phyloP scores from a whole-genome alignment of 768 basidiomycete species.

The Leucocoprinus sp. region DNA sequence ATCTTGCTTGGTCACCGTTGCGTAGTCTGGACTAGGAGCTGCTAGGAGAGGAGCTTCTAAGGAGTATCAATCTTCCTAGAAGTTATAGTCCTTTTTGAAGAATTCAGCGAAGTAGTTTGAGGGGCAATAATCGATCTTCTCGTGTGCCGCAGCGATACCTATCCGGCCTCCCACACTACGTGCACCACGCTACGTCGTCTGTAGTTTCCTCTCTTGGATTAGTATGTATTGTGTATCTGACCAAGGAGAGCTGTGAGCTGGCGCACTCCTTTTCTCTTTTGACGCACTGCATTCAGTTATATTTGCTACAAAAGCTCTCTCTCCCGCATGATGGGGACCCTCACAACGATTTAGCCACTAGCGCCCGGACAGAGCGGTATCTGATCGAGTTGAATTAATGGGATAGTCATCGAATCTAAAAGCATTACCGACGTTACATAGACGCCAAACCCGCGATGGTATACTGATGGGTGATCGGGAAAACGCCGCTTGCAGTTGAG shows the following conservation, averaged over 20 bases:
- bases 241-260: not conserved
- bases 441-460: slow-evolving; percentile 2
- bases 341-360: not conserved
- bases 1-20: slow-evolving; percentile 6
- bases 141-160: slow-evolving; percentile 1
- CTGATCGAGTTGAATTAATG: slow-evolving; percentile 1
- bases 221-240: not conserved
- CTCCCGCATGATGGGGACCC: not conserved
- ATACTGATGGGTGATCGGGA: not conserved
- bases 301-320: not conserved
- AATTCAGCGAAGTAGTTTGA: not conserved
- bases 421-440: not conserved
- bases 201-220: not conserved
- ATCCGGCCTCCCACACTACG: slow-evolving; percentile 1
- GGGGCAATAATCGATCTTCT: slow-evolving; percentile 9
- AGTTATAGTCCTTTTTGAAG: slow-evolving; percentile 1
- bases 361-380: slow-evolving; percentile 3
- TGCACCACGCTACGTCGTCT: not conserved
- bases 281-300: not conserved
- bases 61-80: slow-evolving; percentile 11
- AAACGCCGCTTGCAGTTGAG: not conserved
- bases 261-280: not conserved
- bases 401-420: slow-evolving; percentile 12
- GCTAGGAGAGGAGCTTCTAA: not conserved
- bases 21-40: not conserved